Percentiles rank a stretch among this genome's conserved stretches.
Evolutionary conservation across 345 rosid species (phyloP).

Genomic region (Noccaea caerulescens): DNA sequence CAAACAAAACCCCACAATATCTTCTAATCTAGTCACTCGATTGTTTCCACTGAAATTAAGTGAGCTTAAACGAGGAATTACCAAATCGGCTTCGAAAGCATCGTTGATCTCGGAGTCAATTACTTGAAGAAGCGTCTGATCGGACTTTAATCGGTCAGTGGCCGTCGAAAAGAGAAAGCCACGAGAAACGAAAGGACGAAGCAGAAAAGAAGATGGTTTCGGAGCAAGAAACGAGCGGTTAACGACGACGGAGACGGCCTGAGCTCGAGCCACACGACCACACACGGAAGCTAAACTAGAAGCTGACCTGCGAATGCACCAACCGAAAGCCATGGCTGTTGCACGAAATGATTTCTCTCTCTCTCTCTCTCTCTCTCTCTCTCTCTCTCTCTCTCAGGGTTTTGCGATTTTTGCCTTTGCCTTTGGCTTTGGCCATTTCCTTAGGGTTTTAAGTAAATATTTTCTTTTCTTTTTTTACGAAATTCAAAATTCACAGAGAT

Average conservation of each 20-base stretch:
- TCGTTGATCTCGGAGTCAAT: constrained; percentile 67
- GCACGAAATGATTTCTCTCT: constrained; percentile 15
- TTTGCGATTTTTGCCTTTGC: too few species aligned
- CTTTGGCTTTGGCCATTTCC: too few species aligned
- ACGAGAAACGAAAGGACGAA: constrained; percentile 38
- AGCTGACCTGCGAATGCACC: constrained; percentile 41
- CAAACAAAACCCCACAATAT: background rate
- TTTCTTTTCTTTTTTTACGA: too few species aligned
- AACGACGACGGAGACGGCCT: constrained; percentile 45
- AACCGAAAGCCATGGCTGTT: constrained; percentile 36
- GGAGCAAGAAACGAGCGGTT: constrained; percentile 38
- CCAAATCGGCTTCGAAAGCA: constrained; percentile 61
- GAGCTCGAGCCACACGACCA: constrained; percentile 48
- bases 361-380: too few species aligned
- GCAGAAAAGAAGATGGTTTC: constrained; percentile 31
- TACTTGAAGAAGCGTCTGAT: constrained; percentile 60
- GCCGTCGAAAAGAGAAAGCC: constrained; percentile 49
- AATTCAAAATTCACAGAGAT: too few species aligned
- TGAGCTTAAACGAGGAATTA: constrained; percentile 1
- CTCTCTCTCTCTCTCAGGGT: too few species aligned
- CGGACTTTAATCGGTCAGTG: constrained; percentile 45
- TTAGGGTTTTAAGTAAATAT: too few species aligned
- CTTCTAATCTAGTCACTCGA: background rate
- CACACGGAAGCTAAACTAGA: constrained; percentile 38
- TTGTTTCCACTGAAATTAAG: background rate